Evolutionary conservation across 2,329 filamentous ascomycete genomes (phyloP), one percentile per base, ranked within the genome.

Genomic region (Aspergillus ruber): DNA sequence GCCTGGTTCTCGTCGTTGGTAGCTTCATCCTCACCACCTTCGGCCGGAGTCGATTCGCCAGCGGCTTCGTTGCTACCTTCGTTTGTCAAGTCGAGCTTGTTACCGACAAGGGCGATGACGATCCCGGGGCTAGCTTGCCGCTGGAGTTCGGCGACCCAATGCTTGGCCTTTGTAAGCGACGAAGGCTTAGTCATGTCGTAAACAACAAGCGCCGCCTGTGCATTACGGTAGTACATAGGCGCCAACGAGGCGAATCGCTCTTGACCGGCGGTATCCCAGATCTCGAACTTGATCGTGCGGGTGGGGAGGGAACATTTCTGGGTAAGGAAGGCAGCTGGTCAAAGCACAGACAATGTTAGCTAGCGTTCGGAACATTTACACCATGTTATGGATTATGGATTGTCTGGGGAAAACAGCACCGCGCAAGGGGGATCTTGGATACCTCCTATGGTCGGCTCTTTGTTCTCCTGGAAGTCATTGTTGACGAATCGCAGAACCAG

Each of bases 391-490:
- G 20, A 20, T 20, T 20, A 9, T 38, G 35, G 18, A 6, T 15
- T 18, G 35, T 15, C 35, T 2, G n/a, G 35, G 20, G 25, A 43
- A 43, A 9, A 17, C 18, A 7, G 17, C 15, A 15, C 15, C 17
- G 36, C 17, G 17, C 36, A 39, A 18, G 23, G 33, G 23, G 42
- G 32, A 21, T 15, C 10, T 39, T 18, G 36, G 61, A 59, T 80
- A 94, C 90, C 90, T 79, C 93, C 93, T 73, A 98, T 98, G 56
- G 93, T 98, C 53, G 93, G 93, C 71, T 98, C 93, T 78, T 97
- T 97, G 74, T 97, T 97, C 74, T 97, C 93, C 77, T 98, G 93
- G 65, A 98, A 98, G 73, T 97, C 91, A 75, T 98, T 93, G 80
- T 97, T 97, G 68, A 98, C 93, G 73, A 98, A 98, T 65, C 93